phyloP scores from a whole-genome alignment of 257 asterid genomes.

The Eustoma russellianum region DNA sequence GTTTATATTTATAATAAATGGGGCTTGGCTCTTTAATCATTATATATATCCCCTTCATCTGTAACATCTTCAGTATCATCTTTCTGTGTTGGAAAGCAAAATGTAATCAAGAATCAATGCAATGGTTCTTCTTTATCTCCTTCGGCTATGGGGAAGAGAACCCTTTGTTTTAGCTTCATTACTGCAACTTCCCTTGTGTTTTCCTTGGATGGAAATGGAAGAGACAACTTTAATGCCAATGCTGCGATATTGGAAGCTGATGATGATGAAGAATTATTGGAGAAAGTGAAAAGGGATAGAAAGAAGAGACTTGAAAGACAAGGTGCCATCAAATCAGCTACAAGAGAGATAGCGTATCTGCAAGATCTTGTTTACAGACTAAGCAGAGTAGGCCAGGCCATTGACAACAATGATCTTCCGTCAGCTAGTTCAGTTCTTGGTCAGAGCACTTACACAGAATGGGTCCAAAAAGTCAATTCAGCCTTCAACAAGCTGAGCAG shows the following conservation, averaged over 20 bases:
- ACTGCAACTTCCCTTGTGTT: constrained; percentile 28
- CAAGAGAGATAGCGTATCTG: constrained; percentile 67
- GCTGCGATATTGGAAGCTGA: constrained; percentile 93
- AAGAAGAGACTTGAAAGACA: constrained; percentile 84
- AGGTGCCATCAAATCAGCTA: constrained; percentile 44
- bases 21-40: too few relatives aligned
- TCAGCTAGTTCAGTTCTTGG: constrained; percentile 68
- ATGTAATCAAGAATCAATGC: constrained; percentile 16
- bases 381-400: constrained; percentile 73
- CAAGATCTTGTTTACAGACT: constrained; percentile 87
- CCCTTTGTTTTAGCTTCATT: constrained; percentile 29
- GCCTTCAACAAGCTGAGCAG: constrained; percentile 86
- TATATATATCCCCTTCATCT: constrained; percentile 29
- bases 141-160: constrained; percentile 33
- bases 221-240: constrained; percentile 30
- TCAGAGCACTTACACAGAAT: constrained; percentile 49
- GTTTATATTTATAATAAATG: too few relatives aligned
- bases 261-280: constrained; percentile 76
- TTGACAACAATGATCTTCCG: constrained; percentile 68
- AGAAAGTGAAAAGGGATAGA: constrained; percentile 74
- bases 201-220: constrained; percentile 14
- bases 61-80: constrained; percentile 13
- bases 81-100: constrained; percentile 9
- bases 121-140: constrained; percentile 19
- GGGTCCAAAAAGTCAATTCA: constrained; percentile 62